A percentile compares a stretch with the other conserved stretches of the same genome.
phyloP scores from a whole-genome alignment of 2,329 filamentous ascomycete genomes.

The Phialophora verrucosa region DNA sequence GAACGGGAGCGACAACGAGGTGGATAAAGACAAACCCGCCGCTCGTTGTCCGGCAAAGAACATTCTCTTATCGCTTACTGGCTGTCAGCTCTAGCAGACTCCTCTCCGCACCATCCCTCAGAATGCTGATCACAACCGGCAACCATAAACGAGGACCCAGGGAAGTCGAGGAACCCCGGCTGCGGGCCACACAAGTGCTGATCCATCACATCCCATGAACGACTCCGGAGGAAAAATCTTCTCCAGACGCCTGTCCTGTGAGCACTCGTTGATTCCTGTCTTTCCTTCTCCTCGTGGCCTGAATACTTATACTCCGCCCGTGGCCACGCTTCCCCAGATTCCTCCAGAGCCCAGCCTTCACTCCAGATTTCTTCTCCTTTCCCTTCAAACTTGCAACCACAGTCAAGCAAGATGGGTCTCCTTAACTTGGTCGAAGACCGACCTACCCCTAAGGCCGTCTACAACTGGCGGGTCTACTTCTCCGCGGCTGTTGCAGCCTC shows the following conservation, averaged over 20 bases:
- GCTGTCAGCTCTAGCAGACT: neutral
- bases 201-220: neutral
- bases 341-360: slow-evolving; percentile 1
- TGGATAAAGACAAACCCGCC: slow-evolving; percentile 22
- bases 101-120: slow-evolving; percentile 5
- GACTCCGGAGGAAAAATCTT: slow-evolving; percentile 16
- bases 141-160: slow-evolving; percentile 3
- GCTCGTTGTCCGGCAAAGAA: neutral
- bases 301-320: slow-evolving; percentile 20
- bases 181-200: neutral
- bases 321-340: slow-evolving; percentile 9
- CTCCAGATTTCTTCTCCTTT: slow-evolving; percentile 14
- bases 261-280: neutral
- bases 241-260: neutral
- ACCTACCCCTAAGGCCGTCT: slow-evolving; percentile 63
- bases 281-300: neutral
- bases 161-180: slow-evolving; percentile 6
- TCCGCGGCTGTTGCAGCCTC: slow-evolving; percentile 61
- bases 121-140: neutral
- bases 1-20: neutral
- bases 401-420: slow-evolving; percentile 46
- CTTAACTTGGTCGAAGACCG: slow-evolving; percentile 52
- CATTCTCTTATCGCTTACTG: neutral
- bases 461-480: slow-evolving; percentile 65
- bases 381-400: slow-evolving; percentile 1